Evolutionary conservation across 176 grass and related monocot species (phyloP), one percentile per base, ranked within the genome.

Genomic region (Rhipidocladum racemiflorum): DNA sequence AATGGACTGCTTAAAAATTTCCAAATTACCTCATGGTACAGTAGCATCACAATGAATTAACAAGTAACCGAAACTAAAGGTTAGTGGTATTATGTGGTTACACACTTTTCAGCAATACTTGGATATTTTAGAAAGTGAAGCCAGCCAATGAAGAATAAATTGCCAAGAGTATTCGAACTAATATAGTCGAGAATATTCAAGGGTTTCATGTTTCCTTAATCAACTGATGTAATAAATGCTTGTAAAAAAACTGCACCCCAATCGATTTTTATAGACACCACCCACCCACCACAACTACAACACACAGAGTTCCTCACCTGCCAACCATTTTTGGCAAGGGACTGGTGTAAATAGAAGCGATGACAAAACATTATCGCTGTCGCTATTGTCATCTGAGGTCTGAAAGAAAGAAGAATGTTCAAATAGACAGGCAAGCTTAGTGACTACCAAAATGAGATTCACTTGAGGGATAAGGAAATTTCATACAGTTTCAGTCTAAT

Each of bases 281-380:
- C 28, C 42, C 59, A 34, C 2, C 32, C 32, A 74, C 53, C 61
- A 86, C 43, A 10, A 59, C 10, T 21, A 75, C 42, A 66, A 29
- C 12, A 78, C 66, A 53, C 9, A 46, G 7, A 75, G 57, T 30
- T 88, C 45, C 94, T 83, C 85, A 97, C 91, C 87, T 97, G 91
- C 94, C 91, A 97, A 45, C 89, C 91, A 87, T 97, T 92, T 87
- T 97, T 93, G 60, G 87, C 85, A 85, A 88, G 91, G 29, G 94
- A 94, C 65, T 97, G 91, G 43, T 91, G 91, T 54, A 93, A 70
- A 81, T 94, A 97, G 76, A 97, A 94, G 11, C 91, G 89, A 87
- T 94, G 91, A 53, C 94, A 94, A 81, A 91, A 87, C 75, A 94
- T 88, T 62, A 92, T 84, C 27, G 91, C 79, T 10, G 94, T 92